These are phyloP conservation scores for Penicillium sumatraense DNA, from an alignment of 2,329 filamentous ascomycete genomes.

Conservation along the genomic window DNA sequence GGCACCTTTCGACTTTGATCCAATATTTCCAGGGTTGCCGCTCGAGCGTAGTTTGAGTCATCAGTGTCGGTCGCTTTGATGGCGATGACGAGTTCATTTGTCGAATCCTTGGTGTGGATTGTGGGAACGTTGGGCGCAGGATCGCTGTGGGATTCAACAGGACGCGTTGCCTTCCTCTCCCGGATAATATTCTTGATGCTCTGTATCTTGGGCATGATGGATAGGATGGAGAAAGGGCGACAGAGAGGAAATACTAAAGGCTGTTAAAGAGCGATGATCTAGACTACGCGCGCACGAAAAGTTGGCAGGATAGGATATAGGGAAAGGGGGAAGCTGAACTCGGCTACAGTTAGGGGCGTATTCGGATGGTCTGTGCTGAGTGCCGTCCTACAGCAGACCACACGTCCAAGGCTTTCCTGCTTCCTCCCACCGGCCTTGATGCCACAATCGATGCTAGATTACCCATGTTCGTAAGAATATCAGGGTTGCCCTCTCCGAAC, in stretches of 20 bases:
- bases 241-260: not conserved
- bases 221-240: slow-evolving; percentile 7
- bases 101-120: slow-evolving; percentile 67
- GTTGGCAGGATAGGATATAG: not conserved
- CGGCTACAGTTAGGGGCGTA: no score
- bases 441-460: no score
- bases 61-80: slow-evolving; percentile 66
- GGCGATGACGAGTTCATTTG: slow-evolving; percentile 54
- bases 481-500: no score
- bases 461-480: no score
- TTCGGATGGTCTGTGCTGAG: no score
- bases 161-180: slow-evolving; percentile 92
- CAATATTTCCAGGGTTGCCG: slow-evolving; percentile 64
- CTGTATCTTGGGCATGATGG: slow-evolving; percentile 75
- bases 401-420: no score
- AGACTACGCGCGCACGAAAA: not conserved
- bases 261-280: not conserved
- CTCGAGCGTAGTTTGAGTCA: slow-evolving; percentile 64
- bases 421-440: no score
- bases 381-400: no score
- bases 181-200: slow-evolving; percentile 98
- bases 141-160: slow-evolving; percentile 39
- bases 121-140: slow-evolving; percentile 50
- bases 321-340: not conserved
- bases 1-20: slow-evolving; percentile 61